Conservation (phyloP, 1,284 basidiomycete genomes). For the Puccinia coronata region DNA sequence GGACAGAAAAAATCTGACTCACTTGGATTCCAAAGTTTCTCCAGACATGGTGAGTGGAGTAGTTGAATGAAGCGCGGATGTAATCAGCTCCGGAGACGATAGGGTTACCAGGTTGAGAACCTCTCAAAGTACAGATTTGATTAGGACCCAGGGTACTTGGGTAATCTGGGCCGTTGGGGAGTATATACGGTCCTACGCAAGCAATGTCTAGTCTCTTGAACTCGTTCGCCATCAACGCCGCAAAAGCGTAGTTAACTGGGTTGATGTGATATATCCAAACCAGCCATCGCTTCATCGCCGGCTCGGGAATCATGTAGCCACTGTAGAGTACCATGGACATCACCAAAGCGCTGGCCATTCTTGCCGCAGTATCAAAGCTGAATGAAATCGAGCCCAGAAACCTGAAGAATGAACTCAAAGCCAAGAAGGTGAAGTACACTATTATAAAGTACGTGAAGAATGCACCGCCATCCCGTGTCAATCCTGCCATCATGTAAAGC, state of each 20-base stretch:
- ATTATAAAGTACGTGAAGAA: slow-evolving; percentile 62
- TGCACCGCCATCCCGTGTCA: slow-evolving; percentile 61
- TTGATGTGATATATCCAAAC: slow-evolving; percentile 78
- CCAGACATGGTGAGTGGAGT: slow-evolving; percentile 24
- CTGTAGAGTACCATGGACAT: slow-evolving; percentile 50
- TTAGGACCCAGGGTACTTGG: slow-evolving; percentile 55
- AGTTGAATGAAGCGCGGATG: slow-evolving; percentile 65
- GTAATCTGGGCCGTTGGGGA: slow-evolving; percentile 60
- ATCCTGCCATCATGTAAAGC: slow-evolving; percentile 60
- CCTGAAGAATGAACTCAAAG: slow-evolving; percentile 61
- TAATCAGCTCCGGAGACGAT: slow-evolving; percentile 61
- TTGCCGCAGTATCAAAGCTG: slow-evolving; percentile 63
- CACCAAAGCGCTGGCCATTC: slow-evolving; percentile 60
- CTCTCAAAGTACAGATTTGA: slow-evolving; percentile 61
- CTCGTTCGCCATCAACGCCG: slow-evolving; percentile 78
- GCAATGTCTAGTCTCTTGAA: slow-evolving; percentile 67
- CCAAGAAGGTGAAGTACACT: slow-evolving; percentile 54
- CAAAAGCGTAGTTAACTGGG: slow-evolving; percentile 67
- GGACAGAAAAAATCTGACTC: background rate
- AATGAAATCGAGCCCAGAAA: slow-evolving; percentile 61
- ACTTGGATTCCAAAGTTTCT: slow-evolving; percentile 42
- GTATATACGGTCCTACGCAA: slow-evolving; percentile 53
- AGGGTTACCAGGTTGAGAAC: slow-evolving; percentile 58
- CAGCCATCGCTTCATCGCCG: slow-evolving; percentile 80
- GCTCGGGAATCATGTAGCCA: slow-evolving; percentile 58